phyloP scores from a whole-genome alignment of 2,329 filamentous ascomycete species.

The Periconia macrospinosa region DNA sequence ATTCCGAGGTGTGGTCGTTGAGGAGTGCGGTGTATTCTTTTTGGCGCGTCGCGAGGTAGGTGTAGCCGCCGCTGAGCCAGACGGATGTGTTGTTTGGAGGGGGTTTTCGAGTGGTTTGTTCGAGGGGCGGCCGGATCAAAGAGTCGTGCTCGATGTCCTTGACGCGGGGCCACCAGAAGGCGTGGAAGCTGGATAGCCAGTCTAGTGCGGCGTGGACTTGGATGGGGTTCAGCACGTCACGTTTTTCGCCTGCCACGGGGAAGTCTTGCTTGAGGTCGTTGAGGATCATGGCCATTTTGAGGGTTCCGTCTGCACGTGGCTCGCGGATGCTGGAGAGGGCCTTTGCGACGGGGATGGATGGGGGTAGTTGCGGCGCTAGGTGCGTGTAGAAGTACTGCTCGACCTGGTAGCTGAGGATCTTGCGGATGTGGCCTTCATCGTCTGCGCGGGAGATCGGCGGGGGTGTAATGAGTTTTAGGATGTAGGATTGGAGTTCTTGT shows the following conservation, averaged over 20 bases:
- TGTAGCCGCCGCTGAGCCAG: slow-evolving; percentile 71
- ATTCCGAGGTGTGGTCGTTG: slow-evolving; percentile 55
- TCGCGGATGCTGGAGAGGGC: slow-evolving; percentile 52
- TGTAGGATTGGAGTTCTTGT: slow-evolving; percentile 42
- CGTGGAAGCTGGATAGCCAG: slow-evolving; percentile 67
- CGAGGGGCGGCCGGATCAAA: slow-evolving; percentile 58
- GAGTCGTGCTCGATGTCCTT: slow-evolving; percentile 30
- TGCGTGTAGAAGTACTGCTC: slow-evolving; percentile 67
- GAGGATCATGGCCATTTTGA: slow-evolving; percentile 58
- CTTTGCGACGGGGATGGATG: slow-evolving; percentile 52
- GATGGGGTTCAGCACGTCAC: slow-evolving; percentile 47
- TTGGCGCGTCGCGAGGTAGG: slow-evolving; percentile 65
- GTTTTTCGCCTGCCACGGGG: slow-evolving; percentile 60
- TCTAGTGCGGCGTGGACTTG: slow-evolving; percentile 59
- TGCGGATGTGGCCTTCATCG: slow-evolving; percentile 66
- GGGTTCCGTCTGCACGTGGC: slow-evolving; percentile 35
- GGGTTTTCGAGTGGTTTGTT: slow-evolving; percentile 50
- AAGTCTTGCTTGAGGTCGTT: slow-evolving; percentile 58
- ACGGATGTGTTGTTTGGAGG: slow-evolving; percentile 27
- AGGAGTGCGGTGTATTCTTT: slow-evolving; percentile 58
- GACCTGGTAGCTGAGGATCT: slow-evolving; percentile 68
- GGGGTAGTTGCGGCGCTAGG: slow-evolving; percentile 54
- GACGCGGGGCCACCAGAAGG: slow-evolving; percentile 51
- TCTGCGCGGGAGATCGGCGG: slow-evolving; percentile 41
- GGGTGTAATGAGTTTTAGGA: slow-evolving; percentile 64